Evolutionary conservation across 129 eudicot species (phyloP).

Genomic region (Arctium minus): DNA sequence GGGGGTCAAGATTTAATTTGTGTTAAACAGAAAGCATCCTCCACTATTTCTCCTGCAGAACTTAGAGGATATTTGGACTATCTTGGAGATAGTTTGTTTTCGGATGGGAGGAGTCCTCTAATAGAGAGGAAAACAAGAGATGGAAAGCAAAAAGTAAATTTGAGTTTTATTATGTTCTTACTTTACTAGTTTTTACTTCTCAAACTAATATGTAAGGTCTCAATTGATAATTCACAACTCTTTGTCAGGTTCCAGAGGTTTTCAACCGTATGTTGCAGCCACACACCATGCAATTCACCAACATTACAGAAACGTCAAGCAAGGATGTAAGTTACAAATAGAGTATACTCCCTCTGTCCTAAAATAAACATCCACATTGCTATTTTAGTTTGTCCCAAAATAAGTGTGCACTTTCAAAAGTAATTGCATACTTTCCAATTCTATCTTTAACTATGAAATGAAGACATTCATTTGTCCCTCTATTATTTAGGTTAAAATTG

Average conservation of each 20-base stretch:
- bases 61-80: conserved; percentile 79
- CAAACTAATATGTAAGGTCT: background rate
- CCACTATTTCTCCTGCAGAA: conserved; percentile 71
- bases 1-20: conserved; percentile 97
- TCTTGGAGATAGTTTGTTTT: conserved; percentile 85
- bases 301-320: conserved; percentile 80
- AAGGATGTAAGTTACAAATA: conserved; percentile 64
- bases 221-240: background rate
- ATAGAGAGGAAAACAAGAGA: conserved; percentile 61
- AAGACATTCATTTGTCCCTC: background rate
- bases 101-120: conserved; percentile 64
- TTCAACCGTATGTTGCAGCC: conserved; percentile 76
- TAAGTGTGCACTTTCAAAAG: background rate
- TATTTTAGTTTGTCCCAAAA: background rate
- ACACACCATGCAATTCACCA: conserved; percentile 69
- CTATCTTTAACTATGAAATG: background rate
- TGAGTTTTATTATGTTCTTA: background rate
- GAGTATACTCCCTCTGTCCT: background rate
- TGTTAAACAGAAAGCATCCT: conserved; percentile 76
- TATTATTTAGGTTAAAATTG: background rate
- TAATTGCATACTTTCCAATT: background rate
- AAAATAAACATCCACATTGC: background rate
- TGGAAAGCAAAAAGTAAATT: conserved; percentile 51
- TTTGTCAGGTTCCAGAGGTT: conserved; percentile 79
- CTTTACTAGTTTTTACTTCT: background rate